A percentile compares a stretch with the other conserved stretches of the same genome.
These are phyloP conservation scores for Porphyra umbilicalis DNA, from an alignment of 31 red algal species.

Conservation along the genomic window DNA sequence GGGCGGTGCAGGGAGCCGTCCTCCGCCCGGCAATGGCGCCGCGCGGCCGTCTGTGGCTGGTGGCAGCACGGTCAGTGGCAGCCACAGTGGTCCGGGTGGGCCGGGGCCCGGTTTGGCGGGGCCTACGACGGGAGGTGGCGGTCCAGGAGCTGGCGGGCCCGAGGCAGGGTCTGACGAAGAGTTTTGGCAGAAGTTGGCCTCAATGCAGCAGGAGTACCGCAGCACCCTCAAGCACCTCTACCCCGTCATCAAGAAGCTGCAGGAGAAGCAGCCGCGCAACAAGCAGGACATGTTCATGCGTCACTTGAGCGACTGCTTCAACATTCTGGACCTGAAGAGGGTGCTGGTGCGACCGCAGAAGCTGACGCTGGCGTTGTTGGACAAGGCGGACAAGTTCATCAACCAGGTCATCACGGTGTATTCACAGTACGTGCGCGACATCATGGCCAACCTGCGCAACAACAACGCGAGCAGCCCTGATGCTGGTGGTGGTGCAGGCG, in stretches of 20 bases:
- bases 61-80: background rate
- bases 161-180: slow-evolving; percentile 10
- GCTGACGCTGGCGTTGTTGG: slow-evolving; percentile 8
- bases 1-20: background rate
- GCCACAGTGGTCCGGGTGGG: background rate
- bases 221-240: slow-evolving; percentile 11
- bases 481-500: background rate
- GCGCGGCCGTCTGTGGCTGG: background rate
- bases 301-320: slow-evolving; percentile 22
- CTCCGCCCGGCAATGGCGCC: background rate
- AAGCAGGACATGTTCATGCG: slow-evolving; percentile 21
- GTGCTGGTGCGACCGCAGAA: background rate
- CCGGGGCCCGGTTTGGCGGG: background rate
- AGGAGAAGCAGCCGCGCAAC: slow-evolving; percentile 5
- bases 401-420: slow-evolving; percentile 8
- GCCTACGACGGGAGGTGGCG: background rate
- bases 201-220: slow-evolving; percentile 28
- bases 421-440: slow-evolving; percentile 5
- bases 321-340: slow-evolving; percentile 16
- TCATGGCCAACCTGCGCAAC: background rate
- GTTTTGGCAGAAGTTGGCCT: slow-evolving; percentile 37
- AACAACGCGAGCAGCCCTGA: background rate
- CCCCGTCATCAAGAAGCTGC: slow-evolving; percentile 23
- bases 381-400: slow-evolving; percentile 15
- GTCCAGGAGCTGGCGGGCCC: background rate